phyloP scores from a whole-genome alignment of 2,329 filamentous ascomycete genomes.

The Phyllosticta citrichinensis region DNA sequence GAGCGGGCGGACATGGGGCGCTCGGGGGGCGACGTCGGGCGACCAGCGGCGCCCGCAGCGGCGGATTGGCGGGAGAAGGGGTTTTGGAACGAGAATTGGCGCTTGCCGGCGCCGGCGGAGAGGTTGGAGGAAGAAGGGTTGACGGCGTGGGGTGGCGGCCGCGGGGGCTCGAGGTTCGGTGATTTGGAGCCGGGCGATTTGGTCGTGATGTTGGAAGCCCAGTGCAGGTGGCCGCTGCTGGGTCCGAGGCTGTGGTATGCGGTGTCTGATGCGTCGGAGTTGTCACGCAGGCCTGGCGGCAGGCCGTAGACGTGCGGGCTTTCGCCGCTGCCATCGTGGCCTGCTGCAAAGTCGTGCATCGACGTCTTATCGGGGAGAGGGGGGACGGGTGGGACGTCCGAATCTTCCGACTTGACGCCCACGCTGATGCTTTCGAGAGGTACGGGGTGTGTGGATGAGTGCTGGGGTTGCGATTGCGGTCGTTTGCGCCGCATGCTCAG shows the following conservation, averaged over 20 bases:
- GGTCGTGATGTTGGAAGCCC: constrained; percentile 29
- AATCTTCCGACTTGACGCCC: neutral
- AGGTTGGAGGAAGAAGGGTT: constrained; percentile 22
- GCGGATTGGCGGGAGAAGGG: constrained; percentile 52
- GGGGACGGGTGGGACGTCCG: neutral
- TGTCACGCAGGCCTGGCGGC: constrained; percentile 27
- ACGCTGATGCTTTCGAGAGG: constrained; percentile 40
- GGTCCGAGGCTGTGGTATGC: constrained; percentile 32
- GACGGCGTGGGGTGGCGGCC: constrained; percentile 45
- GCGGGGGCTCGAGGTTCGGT: constrained; percentile 42
- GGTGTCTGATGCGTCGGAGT: constrained; percentile 25
- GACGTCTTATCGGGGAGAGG: neutral
- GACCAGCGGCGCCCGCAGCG: too few species aligned
- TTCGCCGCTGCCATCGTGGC: constrained; percentile 16
- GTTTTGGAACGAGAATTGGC: constrained; percentile 89
- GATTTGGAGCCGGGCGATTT: constrained; percentile 23
- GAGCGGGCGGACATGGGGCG: constrained; percentile 14
- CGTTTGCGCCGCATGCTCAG: constrained; percentile 14
- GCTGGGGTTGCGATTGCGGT: constrained; percentile 9
- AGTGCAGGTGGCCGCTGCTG: constrained; percentile 29
- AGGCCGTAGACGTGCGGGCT: constrained; percentile 41
- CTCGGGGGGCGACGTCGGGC: constrained; percentile 5
- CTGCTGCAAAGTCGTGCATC: constrained; percentile 1
- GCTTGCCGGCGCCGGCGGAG: constrained; percentile 35
- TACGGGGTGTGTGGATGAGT: constrained; percentile 30